Conservation (phyloP, 495 filamentous ascomycete genomes). For the Viridothelium virens region DNA sequence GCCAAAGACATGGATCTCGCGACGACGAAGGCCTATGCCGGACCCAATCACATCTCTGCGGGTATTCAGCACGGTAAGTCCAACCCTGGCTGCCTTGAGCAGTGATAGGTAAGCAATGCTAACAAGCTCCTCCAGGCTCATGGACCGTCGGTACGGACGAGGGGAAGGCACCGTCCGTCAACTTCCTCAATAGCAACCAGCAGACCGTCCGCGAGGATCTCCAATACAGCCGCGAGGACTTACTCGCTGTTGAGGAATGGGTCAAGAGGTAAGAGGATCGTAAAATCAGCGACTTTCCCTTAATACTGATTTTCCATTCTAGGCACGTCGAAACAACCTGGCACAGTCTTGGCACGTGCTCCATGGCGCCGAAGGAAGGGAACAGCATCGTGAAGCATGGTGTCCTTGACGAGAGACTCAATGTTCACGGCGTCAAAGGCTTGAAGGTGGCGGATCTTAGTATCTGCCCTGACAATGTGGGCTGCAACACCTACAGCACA, state of each 20-base stretch:
- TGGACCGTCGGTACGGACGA: slow-evolving; percentile 43
- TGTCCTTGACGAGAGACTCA: slow-evolving; percentile 70
- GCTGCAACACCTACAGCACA: slow-evolving; percentile 70
- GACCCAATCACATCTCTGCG: slow-evolving; percentile 63
- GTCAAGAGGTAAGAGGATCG: slow-evolving; percentile 39
- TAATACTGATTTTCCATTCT: neutral
- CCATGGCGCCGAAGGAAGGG: slow-evolving; percentile 71
- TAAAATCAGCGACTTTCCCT: neutral
- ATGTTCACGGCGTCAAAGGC: slow-evolving; percentile 71
- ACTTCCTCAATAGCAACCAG: slow-evolving; percentile 44
- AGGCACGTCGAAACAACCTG: slow-evolving; percentile 39
- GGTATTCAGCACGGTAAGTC: slow-evolving; percentile 53
- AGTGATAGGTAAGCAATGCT: neutral
- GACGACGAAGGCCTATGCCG: slow-evolving; percentile 66
- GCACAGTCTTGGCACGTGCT: slow-evolving; percentile 65
- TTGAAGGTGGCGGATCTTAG: slow-evolving; percentile 76
- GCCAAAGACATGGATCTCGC: slow-evolving; percentile 65
- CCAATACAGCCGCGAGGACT: slow-evolving; percentile 59
- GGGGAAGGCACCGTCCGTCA: slow-evolving; percentile 43
- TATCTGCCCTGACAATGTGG: slow-evolving; percentile 77
- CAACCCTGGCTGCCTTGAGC: neutral
- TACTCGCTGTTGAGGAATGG: slow-evolving; percentile 68
- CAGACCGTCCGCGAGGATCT: slow-evolving; percentile 54
- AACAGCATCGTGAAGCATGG: slow-evolving; percentile 76
- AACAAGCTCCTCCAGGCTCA: slow-evolving; percentile 24